Evolutionary conservation across 2,329 filamentous ascomycete species (phyloP).

Genomic region (Falciphora oryzae): DNA sequence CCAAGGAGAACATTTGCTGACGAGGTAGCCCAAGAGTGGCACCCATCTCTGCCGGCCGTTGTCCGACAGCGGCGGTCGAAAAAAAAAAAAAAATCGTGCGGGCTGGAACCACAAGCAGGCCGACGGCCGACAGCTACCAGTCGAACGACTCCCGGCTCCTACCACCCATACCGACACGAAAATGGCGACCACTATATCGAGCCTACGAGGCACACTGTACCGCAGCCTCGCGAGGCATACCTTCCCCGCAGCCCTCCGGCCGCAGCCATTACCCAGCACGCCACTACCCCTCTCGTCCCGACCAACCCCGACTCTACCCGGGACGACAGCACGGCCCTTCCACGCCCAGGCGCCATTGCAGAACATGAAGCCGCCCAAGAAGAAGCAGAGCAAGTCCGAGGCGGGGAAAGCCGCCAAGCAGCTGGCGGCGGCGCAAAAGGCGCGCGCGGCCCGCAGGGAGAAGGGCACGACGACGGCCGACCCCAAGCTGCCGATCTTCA

Average conservation of each 20-base stretch:
- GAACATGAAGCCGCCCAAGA: slow-evolving; percentile 1
- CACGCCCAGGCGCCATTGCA: background rate
- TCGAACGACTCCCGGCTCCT: background rate
- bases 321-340: background rate
- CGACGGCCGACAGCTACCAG: background rate
- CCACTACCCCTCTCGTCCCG: too few relatives aligned
- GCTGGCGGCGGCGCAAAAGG: background rate
- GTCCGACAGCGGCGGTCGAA: background rate
- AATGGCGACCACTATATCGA: slow-evolving; percentile 1
- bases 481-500: slow-evolving; percentile 28
- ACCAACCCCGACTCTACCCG: background rate
- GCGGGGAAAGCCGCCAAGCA: background rate
- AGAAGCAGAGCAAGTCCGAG: background rate
- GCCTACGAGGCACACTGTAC: background rate
- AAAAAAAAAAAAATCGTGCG: background rate
- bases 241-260: slow-evolving; percentile 1
- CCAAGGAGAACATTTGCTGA: too few relatives aligned
- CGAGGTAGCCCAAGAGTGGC: too few relatives aligned
- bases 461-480: slow-evolving; percentile 18
- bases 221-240: background rate
- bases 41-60: too few relatives aligned
- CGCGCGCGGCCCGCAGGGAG: slow-evolving; percentile 12
- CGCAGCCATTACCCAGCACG: background rate
- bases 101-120: too few relatives aligned
- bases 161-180: background rate